phyloP scores from a whole-genome alignment of 2,329 filamentous ascomycete genomes.

The Alternaria incomplexa region DNA sequence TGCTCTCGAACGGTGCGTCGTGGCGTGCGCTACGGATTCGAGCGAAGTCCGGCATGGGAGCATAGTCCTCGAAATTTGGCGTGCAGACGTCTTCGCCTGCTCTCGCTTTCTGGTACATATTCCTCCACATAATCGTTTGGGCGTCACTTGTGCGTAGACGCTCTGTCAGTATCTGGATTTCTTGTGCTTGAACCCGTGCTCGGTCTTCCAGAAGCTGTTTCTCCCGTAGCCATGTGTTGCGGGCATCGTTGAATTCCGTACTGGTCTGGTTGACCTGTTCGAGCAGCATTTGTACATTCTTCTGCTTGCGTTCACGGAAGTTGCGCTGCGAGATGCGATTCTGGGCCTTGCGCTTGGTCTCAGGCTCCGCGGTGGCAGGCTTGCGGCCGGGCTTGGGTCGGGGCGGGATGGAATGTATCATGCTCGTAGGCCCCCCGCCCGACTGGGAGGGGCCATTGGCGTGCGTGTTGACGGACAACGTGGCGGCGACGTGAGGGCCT shows the following conservation, averaged over 20 bases:
- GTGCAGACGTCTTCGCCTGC: not conserved
- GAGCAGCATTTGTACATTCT: constrained; percentile 74
- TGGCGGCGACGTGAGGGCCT: constrained; percentile 18
- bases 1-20: constrained; percentile 5
- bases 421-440: constrained; percentile 49
- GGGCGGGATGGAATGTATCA: constrained; percentile 47
- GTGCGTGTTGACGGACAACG: constrained; percentile 34
- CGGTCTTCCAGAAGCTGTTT: not conserved
- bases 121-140: not conserved
- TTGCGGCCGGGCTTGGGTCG: constrained; percentile 78
- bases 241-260: constrained; percentile 16
- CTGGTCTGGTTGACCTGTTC: constrained; percentile 43
- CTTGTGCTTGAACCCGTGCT: not conserved
- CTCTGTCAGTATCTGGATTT: not conserved
- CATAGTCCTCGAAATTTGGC: not conserved
- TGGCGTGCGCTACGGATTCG: not conserved
- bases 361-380: constrained; percentile 89
- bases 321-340: constrained; percentile 90
- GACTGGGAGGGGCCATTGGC: constrained; percentile 33
- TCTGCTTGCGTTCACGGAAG: constrained; percentile 77
- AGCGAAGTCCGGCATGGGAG: not conserved
- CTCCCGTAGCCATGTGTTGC: not conserved
- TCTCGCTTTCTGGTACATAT: not conserved
- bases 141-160: not conserved
- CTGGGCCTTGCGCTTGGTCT: constrained; percentile 92